Base-by-base conservation (phyloP, 148 eudicot genomes). In the Vaccinium corymbosum region DNA sequence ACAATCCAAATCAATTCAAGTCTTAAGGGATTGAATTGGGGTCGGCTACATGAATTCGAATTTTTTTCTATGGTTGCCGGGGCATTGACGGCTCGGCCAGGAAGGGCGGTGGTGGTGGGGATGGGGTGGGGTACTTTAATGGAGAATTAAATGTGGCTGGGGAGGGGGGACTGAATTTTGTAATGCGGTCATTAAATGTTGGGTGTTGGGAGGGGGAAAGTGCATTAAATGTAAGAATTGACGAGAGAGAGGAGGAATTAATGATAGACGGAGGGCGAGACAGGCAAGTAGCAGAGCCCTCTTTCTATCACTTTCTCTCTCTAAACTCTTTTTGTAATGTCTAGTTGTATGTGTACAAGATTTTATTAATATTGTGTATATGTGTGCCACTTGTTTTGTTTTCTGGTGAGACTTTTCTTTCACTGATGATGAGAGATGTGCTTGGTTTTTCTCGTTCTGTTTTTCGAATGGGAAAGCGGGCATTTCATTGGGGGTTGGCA, bases 161-260 rank as follows among this genome's bases (percentile, higher is more conserved):
- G 68, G 72, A 48, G 68, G 6, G n/a, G 76, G 38, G 38, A 35
- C 74, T 81, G 76, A 81, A 64, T 66, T 75, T 42, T 75, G 62
- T 81, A 51, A 76, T 87, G 86, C 42, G 50, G 75, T 85, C 86
- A 88, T 80, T 90, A 76, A 90, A 88, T 90, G 88, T 61, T 32
- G 7, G 48, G 19, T 20, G 64, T 77, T 77, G 80, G 81, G 25
- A 5, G 35, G 78, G 76, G 70, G 78, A 42, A 19, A 6, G 56
- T 12, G 72, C 88, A 86, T 78, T 84, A 8, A 88, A 86, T 88
- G 87, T 59, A 32, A 61, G 70, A 29, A 48, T 80, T 84, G 66
- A 79, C 53, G 68, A 22, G 14, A 49, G 72, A 7, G 55, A 11
- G 82, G 29, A 20, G 56, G 17, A 14, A 13, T 29, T 68, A 12